Base-by-base conservation (phyloP, 2,329 filamentous ascomycete genomes). In the Cladorrhinum sp. region DNA sequence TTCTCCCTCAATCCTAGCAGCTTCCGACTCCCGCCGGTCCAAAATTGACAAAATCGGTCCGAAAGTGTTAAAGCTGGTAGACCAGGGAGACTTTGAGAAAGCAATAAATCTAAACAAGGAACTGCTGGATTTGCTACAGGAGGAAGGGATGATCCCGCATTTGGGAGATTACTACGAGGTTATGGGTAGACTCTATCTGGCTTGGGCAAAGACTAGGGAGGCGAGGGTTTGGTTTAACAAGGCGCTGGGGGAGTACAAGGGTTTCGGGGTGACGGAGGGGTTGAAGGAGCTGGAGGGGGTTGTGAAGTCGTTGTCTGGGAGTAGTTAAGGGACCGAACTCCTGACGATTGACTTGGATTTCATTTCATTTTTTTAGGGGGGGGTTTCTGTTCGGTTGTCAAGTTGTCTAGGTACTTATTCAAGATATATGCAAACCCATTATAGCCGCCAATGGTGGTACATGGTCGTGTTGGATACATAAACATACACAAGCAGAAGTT, bases 121-220 rank as follows among this genome's bases (percentile, higher is more conserved):
- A 54, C 62, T 69, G 24, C 55, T 70, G n/a, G 59, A 61, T 0
- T 56, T 65, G 7, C 59, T 68, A 4, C 24, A 51, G 20, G 61
- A 61, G 23, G 70, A 72, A 42, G 62, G 62, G 9, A 61, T 72
- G 26, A 62, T 65, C n/a, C 65, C 69, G 36, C 67, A 70, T 42
- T 49, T 69, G 57, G 70, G 68, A 1, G 68, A 67, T 26, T 68
- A 71, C 60, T 72, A 67, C 46, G 67, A 70, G 53, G 64, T 71
- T 28, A 58, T 72, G 62, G 66, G 68, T n/a, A 57, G 66, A 56
- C 56, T 72, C 57, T 65, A 66, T 48, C 50, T 63, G 20, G 69
- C 65, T 0, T 51, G 57, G 14, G 63, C 64, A 16, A 64, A 70
- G 28, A 57, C 60, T 26, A 60, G 64, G 48, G 64, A 57, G 7